Evolutionary conservation across 2,329 filamentous ascomycete genomes (phyloP).

Genomic region (Thyridium curvatum): DNA sequence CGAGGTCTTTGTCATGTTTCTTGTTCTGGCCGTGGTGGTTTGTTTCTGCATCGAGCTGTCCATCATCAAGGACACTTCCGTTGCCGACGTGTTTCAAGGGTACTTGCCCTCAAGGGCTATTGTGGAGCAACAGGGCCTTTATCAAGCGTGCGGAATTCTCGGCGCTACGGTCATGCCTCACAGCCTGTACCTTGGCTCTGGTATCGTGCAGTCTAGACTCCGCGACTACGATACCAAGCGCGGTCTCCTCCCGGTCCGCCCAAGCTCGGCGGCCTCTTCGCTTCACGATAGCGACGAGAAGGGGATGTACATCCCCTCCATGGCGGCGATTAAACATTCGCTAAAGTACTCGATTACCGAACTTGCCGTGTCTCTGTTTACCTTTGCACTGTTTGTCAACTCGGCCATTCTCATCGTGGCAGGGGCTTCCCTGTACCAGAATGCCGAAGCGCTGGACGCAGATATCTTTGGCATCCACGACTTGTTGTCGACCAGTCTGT

Average conservation of each 20-base stretch:
- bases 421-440: slow-evolving; percentile 66
- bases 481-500: slow-evolving; percentile 62
- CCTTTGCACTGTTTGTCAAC: slow-evolving; percentile 81
- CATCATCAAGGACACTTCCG: slow-evolving; percentile 46
- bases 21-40: slow-evolving; percentile 63
- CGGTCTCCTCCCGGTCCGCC: slow-evolving; percentile 39
- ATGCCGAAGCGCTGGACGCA: slow-evolving; percentile 54
- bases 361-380: slow-evolving; percentile 66
- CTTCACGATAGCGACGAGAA: slow-evolving; percentile 25
- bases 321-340: slow-evolving; percentile 66
- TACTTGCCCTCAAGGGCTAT: slow-evolving; percentile 57
- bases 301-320: slow-evolving; percentile 64
- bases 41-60: slow-evolving; percentile 68
- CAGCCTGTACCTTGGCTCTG: slow-evolving; percentile 61
- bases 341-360: slow-evolving; percentile 70
- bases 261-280: slow-evolving; percentile 17
- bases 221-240: slow-evolving; percentile 55
- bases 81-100: slow-evolving; percentile 56
- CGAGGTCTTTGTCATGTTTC: slow-evolving; percentile 54
- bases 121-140: slow-evolving; percentile 49
- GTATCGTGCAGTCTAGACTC: slow-evolving; percentile 62
- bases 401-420: slow-evolving; percentile 77
- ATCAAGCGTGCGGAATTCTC: slow-evolving; percentile 70
- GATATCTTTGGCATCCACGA: slow-evolving; percentile 80
- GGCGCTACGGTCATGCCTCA: slow-evolving; percentile 73